These are phyloP conservation scores for Arctostaphylos glauca DNA, from an alignment of 148 eudicot genomes.

Conservation along the genomic window DNA sequence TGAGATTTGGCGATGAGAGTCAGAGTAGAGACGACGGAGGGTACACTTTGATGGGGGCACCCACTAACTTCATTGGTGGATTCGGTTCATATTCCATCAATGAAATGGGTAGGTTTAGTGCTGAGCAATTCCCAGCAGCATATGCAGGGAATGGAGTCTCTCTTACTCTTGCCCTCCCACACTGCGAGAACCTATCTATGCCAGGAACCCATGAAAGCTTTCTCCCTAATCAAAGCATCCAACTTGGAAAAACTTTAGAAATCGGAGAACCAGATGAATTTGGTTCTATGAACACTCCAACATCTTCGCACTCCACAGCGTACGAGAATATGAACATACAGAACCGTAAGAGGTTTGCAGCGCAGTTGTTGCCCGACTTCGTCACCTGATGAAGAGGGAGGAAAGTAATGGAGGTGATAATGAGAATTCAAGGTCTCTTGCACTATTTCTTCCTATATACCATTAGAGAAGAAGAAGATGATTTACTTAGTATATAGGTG, in stretches of 20 bases:
- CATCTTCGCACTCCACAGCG: slow-evolving; percentile 34
- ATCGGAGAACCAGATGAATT: slow-evolving; percentile 33
- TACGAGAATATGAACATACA: slow-evolving; percentile 55
- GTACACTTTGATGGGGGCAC: slow-evolving; percentile 41
- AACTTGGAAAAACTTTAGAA: slow-evolving; percentile 42
- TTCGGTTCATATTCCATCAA: slow-evolving; percentile 47
- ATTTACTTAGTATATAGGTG: slow-evolving; percentile 19
- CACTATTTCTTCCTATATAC: background rate
- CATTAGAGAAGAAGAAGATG: slow-evolving; percentile 3
- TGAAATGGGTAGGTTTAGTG: slow-evolving; percentile 49
- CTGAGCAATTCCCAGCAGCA: slow-evolving; percentile 44
- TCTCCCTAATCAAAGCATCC: slow-evolving; percentile 42
- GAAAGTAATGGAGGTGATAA: background rate
- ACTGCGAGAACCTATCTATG: slow-evolving; percentile 46
- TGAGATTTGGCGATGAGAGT: slow-evolving; percentile 38
- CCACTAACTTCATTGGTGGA: slow-evolving; percentile 46
- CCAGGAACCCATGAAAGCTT: slow-evolving; percentile 43
- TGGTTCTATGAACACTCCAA: slow-evolving; percentile 28
- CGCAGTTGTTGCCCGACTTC: slow-evolving; percentile 71
- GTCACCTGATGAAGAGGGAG: slow-evolving; percentile 34
- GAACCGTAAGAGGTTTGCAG: slow-evolving; percentile 58
- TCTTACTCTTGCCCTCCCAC: slow-evolving; percentile 77
- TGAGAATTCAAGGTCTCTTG: background rate
- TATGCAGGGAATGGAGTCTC: slow-evolving; percentile 57
- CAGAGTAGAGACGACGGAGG: slow-evolving; percentile 27